Conservation (phyloP, 2,329 filamentous ascomycete genomes). For the Coniochaeta hoffmannii region DNA sequence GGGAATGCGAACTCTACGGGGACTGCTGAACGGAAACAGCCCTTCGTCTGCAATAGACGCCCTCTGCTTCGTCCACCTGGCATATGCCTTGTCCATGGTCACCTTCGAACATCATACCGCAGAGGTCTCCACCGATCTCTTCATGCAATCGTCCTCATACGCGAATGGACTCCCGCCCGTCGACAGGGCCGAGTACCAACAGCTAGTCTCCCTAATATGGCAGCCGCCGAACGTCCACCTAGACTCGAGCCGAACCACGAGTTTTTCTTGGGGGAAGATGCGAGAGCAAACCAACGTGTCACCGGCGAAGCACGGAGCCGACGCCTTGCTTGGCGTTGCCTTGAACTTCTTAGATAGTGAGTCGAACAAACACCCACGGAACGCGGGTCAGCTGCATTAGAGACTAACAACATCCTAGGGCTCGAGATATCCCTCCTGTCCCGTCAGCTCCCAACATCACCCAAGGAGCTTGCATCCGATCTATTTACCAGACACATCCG, state of each 20-base stretch:
- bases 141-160: constrained; percentile 39
- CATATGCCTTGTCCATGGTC: constrained; percentile 42
- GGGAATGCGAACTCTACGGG: constrained; percentile 34
- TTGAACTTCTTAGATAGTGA: constrained; percentile 45
- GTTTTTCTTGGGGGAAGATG: constrained; percentile 27
- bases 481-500: constrained; percentile 34
- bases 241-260: neutral
- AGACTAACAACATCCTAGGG: constrained; percentile 23
- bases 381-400: neutral
- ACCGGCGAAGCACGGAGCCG: constrained; percentile 11
- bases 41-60: constrained; percentile 32
- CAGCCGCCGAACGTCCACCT: constrained; percentile 28
- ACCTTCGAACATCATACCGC: constrained; percentile 33
- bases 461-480: constrained; percentile 30
- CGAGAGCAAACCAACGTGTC: constrained; percentile 15
- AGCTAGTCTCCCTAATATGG: constrained; percentile 41
- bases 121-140: constrained; percentile 30
- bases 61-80: constrained; percentile 44
- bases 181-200: constrained; percentile 31
- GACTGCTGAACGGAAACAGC: constrained; percentile 29
- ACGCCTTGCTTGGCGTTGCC: constrained; percentile 33
- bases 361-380: constrained; percentile 10
- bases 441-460: constrained; percentile 17
- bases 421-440: constrained; percentile 37
- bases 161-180: constrained; percentile 26